Evolutionary conservation across 2,329 filamentous ascomycete species (phyloP), one percentile per base, ranked within the genome.

Genomic region (Microdochium nivale): DNA sequence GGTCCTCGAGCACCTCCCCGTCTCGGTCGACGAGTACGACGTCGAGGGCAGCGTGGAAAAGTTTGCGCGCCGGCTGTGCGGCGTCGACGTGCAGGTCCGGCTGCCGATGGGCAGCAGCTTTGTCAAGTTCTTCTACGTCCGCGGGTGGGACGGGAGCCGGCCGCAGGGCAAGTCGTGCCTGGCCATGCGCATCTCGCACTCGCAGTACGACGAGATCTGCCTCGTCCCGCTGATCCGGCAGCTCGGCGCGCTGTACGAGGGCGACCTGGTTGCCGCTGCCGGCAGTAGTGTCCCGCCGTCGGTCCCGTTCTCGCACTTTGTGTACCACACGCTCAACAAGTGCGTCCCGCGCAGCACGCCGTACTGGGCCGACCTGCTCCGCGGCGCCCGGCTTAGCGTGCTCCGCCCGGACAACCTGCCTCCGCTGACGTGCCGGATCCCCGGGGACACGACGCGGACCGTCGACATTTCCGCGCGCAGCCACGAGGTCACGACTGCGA

Each of bases 191-290:
- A 76, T 87, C 51, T 86, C 83, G 0, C 84, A 87, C 62, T 80
- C 83, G 0, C 83, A 87, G 57, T 87, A 86, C 60, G 84, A 87
- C 56, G 84, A 84, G 55, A 81, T 87, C 23, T 86, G 79, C 56
- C 72, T 87, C 9, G 78, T 81, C 0, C 68, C 75, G n/a, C 74
- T 86, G 21, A 75, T 86, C 52, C 73, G 72, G 19, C 80, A 85
- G 59, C 75, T 87, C 40, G 78, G 77, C 2, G 71, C 74, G 0
- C 69, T 84, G 5, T 83, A 71, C 54, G 61, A 69, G 25, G 63
- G 58, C 64, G 0, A 61, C 64, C 0, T 58, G 60, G 57, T 62
- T 5, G 66, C 69, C 0, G n/a, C n/a, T n/a, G n/a, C n/a, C n/a
- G n/a, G n/a, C n/a, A n/a, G n/a, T n/a, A n/a, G n/a, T n/a, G 59